Evolutionary conservation across 1,284 basidiomycete species (phyloP).

Genomic region (Tilletia indica): DNA sequence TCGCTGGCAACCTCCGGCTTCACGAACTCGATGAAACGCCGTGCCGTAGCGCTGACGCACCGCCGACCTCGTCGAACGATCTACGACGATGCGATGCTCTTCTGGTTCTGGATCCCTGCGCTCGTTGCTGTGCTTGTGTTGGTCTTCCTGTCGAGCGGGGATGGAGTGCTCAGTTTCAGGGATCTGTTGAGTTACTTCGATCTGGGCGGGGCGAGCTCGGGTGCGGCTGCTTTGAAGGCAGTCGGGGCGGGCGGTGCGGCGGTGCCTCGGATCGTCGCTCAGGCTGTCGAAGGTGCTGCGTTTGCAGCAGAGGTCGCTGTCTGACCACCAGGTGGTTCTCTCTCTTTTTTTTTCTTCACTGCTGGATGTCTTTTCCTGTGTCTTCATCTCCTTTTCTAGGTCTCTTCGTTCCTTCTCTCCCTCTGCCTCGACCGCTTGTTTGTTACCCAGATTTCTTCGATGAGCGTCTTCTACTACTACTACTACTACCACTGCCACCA

Average conservation of each 20-base stretch:
- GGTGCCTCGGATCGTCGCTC: background rate
- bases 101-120: slow-evolving; percentile 91
- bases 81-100: slow-evolving; percentile 83
- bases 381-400: no score
- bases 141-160: slow-evolving; percentile 40
- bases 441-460: no score
- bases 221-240: background rate
- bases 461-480: no score
- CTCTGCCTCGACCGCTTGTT: no score
- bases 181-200: slow-evolving; percentile 44
- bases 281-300: no score
- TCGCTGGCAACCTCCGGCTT: background rate
- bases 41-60: slow-evolving; percentile 6
- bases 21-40: slow-evolving; percentile 8
- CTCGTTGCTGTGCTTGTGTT: slow-evolving; percentile 60
- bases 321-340: no score
- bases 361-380: no score
- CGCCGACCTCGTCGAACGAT: slow-evolving; percentile 16
- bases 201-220: slow-evolving; percentile 13
- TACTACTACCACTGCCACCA: no score
- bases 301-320: no score
- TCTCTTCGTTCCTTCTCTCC: no score
- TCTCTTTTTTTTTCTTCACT: no score
- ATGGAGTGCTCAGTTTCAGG: slow-evolving; percentile 42
- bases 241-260: background rate